Conservation (phyloP, 306 rosid genomes). For the Inga leiocalycina region DNA sequence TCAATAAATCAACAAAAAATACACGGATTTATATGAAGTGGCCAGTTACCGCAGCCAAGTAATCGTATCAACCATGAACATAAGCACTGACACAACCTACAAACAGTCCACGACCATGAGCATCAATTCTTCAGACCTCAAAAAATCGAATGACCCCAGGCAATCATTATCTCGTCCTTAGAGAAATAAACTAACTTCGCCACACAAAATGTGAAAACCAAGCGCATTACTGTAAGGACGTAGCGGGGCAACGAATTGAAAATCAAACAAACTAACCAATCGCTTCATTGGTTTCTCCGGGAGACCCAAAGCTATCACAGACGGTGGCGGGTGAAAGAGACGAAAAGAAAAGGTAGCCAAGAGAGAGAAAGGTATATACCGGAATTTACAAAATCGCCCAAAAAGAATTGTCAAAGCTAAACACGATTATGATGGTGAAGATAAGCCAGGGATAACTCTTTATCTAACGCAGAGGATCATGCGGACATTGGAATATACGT, state of each 20-base stretch:
- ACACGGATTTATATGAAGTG: background rate
- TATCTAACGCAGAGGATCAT: conserved; percentile 29
- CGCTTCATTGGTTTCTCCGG: background rate
- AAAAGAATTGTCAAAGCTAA: background rate
- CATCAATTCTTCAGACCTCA: background rate
- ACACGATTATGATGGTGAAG: background rate
- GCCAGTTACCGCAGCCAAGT: background rate
- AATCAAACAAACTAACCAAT: conserved; percentile 13
- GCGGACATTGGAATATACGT: conserved; percentile 10
- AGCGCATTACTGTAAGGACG: background rate
- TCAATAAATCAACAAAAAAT: background rate
- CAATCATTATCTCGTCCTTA: background rate
- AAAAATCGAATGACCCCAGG: background rate
- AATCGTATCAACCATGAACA: background rate
- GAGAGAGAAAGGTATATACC: background rate
- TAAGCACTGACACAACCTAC: background rate
- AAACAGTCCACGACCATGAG: background rate
- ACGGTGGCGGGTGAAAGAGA: background rate
- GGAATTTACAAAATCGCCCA: background rate
- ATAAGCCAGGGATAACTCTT: conserved; percentile 33
- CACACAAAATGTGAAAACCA: background rate
- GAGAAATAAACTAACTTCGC: background rate
- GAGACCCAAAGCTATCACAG: background rate
- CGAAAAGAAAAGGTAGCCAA: background rate
- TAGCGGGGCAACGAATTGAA: background rate